Conservation (phyloP, 345 rosid genomes). For the Heritiera fomes region DNA sequence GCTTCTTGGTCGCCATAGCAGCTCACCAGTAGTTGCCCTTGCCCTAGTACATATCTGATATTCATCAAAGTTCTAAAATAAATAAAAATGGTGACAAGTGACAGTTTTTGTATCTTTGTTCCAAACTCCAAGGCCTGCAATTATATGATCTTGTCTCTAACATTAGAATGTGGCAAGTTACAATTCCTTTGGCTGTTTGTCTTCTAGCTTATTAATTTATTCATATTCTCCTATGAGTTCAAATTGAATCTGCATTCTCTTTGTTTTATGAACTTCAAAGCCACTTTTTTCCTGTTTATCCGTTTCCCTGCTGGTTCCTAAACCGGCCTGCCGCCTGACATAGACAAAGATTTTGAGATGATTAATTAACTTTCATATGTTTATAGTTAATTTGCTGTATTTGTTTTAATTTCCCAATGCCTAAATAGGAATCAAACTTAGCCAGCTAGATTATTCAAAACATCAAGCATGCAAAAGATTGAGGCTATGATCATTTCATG, state of each 20-base stretch:
- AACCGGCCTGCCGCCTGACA: conserved; percentile 13
- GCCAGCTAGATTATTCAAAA: not conserved
- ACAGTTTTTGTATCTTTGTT: conserved; percentile 8
- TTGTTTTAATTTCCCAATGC: conserved; percentile 27
- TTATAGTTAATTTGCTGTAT: not conserved
- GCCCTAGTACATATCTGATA: conserved; percentile 14
- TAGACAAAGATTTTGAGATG: conserved; percentile 15
- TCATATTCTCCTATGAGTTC: conserved; percentile 9
- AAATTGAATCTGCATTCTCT: conserved; percentile 6
- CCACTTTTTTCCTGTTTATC: conserved; percentile 35
- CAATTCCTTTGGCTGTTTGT: conserved; percentile 32
- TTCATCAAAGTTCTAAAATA: not conserved
- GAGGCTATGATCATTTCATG: not conserved
- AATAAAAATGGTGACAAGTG: not conserved
- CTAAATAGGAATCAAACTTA: conserved; percentile 17
- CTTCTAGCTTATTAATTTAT: conserved; percentile 29
- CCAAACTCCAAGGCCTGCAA: conserved; percentile 22
- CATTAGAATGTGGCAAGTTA: conserved; percentile 16
- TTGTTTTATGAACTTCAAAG: conserved; percentile 46
- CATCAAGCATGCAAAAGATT: not conserved
- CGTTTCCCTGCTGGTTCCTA: conserved; percentile 37
- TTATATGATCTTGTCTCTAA: conserved; percentile 28
- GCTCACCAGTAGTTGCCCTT: not conserved
- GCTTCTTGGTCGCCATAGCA: not conserved
- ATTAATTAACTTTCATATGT: not conserved